Evolutionary conservation across 2,329 filamentous ascomycete genomes (phyloP), one percentile per base, ranked within the genome.

Genomic region (Aspergillus japonicus): DNA sequence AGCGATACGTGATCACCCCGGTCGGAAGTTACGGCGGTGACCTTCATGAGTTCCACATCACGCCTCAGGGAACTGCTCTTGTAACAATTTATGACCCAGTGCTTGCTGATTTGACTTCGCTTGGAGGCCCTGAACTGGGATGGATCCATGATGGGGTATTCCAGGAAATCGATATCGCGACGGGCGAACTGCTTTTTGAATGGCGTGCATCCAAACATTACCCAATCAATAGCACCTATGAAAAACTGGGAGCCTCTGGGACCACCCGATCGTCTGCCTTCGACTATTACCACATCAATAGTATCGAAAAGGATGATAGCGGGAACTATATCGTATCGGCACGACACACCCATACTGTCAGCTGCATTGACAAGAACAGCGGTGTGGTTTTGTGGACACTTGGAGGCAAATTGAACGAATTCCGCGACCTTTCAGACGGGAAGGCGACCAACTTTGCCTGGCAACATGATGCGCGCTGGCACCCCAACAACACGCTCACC

Each of bases 211-310:
- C 75, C 0, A 68, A 76, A 10, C 73, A 77, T 51, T 62, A 68
- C 49, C 59, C 65, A 2, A 54, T 73, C 42, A 66, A 65, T 44
- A 64, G 57, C 55, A 70, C 61, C 2, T 70, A 64, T 19, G 59
- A 68, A 12, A 11, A 42, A 1, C 33, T 64, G 0, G 42, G 50
- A 2, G 47, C 53, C 1, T 47, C 52, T 1, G 69, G 69, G 5
- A 56, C 52, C 29, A 39, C 56, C 5, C 59, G 60, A 10, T 47
- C 51, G 4, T 58, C 57, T 2, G 75, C 78, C 1, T 86, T 82
- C 72, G 83, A 86, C 68, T 85, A 79, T 61, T 85, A 85, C 68
- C 83, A 85, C 68, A 80, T 86, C 70, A 84, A 85, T 71, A 82
- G 81, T 39, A 72, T 86, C 29, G 80, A 84, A 64, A 84, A 85